Evolutionary conservation across 768 basidiomycete species (phyloP).

Genomic region (Fistulinella prunicolor): DNA sequence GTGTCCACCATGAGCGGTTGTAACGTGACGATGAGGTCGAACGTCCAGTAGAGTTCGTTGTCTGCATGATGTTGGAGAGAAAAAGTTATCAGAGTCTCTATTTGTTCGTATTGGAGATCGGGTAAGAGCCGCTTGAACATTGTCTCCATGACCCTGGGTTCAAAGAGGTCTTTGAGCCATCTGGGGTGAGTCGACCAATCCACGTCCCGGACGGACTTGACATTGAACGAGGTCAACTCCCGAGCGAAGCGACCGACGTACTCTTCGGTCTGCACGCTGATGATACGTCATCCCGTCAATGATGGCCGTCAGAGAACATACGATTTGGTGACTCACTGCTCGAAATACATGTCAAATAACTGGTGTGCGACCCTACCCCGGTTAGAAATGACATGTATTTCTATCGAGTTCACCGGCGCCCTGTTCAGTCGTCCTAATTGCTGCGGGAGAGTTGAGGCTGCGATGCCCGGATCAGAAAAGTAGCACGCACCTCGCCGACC

Average conservation of each 20-base stretch:
- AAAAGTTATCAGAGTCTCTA: conserved; percentile 17
- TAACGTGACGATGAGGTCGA: conserved; percentile 36
- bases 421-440: conserved; percentile 60
- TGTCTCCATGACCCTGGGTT: conserved; percentile 17
- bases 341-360: conserved; percentile 64
- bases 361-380: conserved; percentile 64
- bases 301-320: neutral
- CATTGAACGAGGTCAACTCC: conserved; percentile 38
- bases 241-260: conserved; percentile 47
- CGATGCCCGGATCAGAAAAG: neutral
- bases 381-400: conserved; percentile 69
- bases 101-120: conserved; percentile 21
- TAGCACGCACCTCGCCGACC: conserved; percentile 45
- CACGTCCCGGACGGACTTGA: conserved; percentile 40
- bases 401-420: conserved; percentile 49
- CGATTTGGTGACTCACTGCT: conserved; percentile 59
- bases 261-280: conserved; percentile 47
- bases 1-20: conserved; percentile 29
- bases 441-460: conserved; percentile 28
- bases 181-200: conserved; percentile 37
- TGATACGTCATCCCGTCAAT: neutral
- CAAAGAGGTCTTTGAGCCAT: conserved; percentile 35
- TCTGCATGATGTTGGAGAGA: conserved; percentile 51
- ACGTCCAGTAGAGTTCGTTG: conserved; percentile 51
- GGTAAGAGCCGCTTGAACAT: conserved; percentile 19